These are phyloP conservation scores for Rhizophagus clarus DNA, from an alignment of 192 early-diverging fungal genomes.

Conservation along the genomic window DNA sequence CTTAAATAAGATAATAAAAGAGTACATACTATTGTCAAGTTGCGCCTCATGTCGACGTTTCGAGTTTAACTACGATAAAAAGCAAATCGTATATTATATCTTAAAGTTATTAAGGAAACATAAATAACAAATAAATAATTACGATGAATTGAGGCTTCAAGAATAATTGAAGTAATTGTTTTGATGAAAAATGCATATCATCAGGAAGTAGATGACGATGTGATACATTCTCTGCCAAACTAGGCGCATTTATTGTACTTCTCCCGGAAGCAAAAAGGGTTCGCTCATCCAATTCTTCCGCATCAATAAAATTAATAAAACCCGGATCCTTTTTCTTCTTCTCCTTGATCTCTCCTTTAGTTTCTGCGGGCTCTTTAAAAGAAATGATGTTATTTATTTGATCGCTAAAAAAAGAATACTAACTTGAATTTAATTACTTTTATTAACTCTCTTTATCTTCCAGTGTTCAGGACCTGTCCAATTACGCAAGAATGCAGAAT, in stretches of 20 bases:
- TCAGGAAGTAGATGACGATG: slow-evolving; percentile 77
- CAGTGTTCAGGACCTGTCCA: slow-evolving; percentile 97
- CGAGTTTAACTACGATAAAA: neutral
- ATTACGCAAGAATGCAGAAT: slow-evolving; percentile 71
- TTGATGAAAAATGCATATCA: slow-evolving; percentile 73
- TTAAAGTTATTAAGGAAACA: neutral
- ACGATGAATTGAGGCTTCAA: slow-evolving; percentile 50
- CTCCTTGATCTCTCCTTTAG: slow-evolving; percentile 48
- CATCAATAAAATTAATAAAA: slow-evolving; percentile 65
- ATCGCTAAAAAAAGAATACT: neutral
- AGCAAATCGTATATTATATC: neutral
- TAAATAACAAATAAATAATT: slow-evolving; percentile 25
- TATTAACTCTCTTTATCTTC: slow-evolving; percentile 59
- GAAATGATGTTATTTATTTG: neutral
- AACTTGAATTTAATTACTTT: slow-evolving; percentile 29
- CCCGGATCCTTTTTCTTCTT: slow-evolving; percentile 49
- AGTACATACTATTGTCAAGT: neutral
- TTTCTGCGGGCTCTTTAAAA: slow-evolving; percentile 16
- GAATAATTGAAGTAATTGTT: slow-evolving; percentile 55
- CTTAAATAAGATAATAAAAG: neutral
- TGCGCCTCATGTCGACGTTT: neutral
- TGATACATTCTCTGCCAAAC: slow-evolving; percentile 53
- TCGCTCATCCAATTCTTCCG: slow-evolving; percentile 59
- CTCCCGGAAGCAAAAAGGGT: slow-evolving; percentile 70
- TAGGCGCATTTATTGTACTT: slow-evolving; percentile 56